Evolutionary conservation across 1,284 basidiomycete genomes (phyloP).

Genomic region (Ustilago vetiveriae): DNA sequence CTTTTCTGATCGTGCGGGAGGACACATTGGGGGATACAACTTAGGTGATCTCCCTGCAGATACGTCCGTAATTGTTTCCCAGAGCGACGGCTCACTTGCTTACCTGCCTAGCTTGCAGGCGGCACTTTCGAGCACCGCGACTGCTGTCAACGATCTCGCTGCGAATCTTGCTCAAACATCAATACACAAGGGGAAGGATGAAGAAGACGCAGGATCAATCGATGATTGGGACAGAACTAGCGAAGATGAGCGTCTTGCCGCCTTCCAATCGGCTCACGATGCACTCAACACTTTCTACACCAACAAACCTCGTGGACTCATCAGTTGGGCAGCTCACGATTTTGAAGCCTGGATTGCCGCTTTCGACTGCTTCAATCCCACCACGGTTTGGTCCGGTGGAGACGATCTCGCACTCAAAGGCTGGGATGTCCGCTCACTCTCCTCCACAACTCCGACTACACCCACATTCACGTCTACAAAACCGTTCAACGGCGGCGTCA

Average conservation of each 20-base stretch:
- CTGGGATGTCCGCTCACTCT: slow-evolving; percentile 76
- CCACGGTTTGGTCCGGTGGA: slow-evolving; percentile 85
- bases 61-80: slow-evolving; percentile 56
- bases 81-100: slow-evolving; percentile 63
- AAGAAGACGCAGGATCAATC: slow-evolving; percentile 13
- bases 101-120: slow-evolving; percentile 47
- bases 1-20: slow-evolving; percentile 54
- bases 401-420: slow-evolving; percentile 89
- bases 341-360: slow-evolving; percentile 93
- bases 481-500: slow-evolving; percentile 90
- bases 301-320: slow-evolving; percentile 34
- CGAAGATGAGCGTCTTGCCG: slow-evolving; percentile 28
- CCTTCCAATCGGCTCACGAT: slow-evolving; percentile 5
- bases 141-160: slow-evolving; percentile 3
- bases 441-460: slow-evolving; percentile 12
- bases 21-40: slow-evolving; percentile 17
- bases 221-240: slow-evolving; percentile 37
- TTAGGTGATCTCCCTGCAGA: neutral
- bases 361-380: slow-evolving; percentile 79
- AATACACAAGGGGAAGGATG: slow-evolving; percentile 10
- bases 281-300: slow-evolving; percentile 24
- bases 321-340: slow-evolving; percentile 85
- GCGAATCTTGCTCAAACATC: neutral
- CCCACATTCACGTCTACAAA: slow-evolving; percentile 78
- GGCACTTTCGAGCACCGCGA: slow-evolving; percentile 2